These are phyloP conservation scores for Fusarium pseudoanthophilum DNA, from an alignment of 2,329 filamentous ascomycete species.

Conservation along the genomic window DNA sequence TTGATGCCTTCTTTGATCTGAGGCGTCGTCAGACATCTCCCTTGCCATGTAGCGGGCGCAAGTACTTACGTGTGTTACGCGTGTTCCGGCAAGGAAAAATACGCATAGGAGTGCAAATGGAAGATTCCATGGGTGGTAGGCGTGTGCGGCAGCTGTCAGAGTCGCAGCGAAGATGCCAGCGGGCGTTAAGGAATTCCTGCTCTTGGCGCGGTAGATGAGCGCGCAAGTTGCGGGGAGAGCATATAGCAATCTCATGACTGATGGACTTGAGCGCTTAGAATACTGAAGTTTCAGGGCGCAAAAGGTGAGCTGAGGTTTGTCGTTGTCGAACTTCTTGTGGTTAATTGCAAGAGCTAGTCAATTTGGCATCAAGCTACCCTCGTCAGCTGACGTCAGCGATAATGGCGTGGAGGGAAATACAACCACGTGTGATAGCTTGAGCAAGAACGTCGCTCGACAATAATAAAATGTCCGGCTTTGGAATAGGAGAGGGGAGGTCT, in stretches of 20 bases:
- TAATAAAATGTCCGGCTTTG: not conserved
- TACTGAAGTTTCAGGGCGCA: constrained; percentile 3
- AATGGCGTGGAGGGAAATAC: not conserved
- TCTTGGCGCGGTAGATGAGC: constrained; percentile 75
- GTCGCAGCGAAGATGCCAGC: constrained; percentile 77
- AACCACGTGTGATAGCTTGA: not conserved
- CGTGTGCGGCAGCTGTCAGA: constrained; percentile 81
- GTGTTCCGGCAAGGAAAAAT: constrained; percentile 88
- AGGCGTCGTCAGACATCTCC: constrained; percentile 21
- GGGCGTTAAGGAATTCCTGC: constrained; percentile 81
- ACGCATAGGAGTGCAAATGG: constrained; percentile 85
- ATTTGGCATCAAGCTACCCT: constrained; percentile 22
- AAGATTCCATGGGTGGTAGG: constrained; percentile 92
- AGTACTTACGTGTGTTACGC: constrained; percentile 77
- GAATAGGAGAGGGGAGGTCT: not conserved
- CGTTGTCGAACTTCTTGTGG: constrained; percentile 13
- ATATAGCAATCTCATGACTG: constrained; percentile 66
- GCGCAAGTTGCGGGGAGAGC: constrained; percentile 67
- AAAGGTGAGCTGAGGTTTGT: not conserved
- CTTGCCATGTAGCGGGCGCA: not conserved
- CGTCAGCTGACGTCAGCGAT: constrained; percentile 38
- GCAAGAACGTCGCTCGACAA: not conserved
- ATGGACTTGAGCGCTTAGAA: constrained; percentile 16
- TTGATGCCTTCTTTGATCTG: constrained; percentile 91
- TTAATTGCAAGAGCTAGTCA: constrained; percentile 7